Evolutionary conservation across 805 yeast species (phyloP).

Genomic region (Komagataella kurtzmanii): DNA sequence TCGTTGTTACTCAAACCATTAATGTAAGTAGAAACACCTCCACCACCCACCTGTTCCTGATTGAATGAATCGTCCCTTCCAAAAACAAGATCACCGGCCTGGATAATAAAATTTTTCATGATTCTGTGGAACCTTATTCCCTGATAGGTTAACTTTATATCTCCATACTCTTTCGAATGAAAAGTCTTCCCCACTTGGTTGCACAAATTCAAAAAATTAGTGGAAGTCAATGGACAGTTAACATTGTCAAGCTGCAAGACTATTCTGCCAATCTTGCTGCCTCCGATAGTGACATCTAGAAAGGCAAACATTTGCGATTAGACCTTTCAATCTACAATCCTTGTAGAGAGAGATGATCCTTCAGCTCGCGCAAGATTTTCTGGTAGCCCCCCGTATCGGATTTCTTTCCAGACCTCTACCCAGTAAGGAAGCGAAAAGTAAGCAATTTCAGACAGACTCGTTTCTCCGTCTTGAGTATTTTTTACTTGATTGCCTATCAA

Average conservation of each 20-base stretch:
- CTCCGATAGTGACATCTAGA: conserved; percentile 39
- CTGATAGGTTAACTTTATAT: conserved; percentile 20
- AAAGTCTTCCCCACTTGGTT: conserved; percentile 13
- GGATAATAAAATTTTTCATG: conserved; percentile 56
- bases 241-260: conserved; percentile 37
- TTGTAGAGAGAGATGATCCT: background rate
- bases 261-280: conserved; percentile 35
- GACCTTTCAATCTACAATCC: background rate
- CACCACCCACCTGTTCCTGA: conserved; percentile 14
- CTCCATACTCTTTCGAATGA: conserved; percentile 8
- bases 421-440: background rate
- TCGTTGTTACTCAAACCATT: conserved; percentile 2
- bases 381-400: background rate
- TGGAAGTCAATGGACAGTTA: conserved; percentile 42
- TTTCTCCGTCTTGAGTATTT: background rate
- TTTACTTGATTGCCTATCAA: background rate
- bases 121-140: conserved; percentile 45
- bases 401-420: background rate
- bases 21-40: conserved; percentile 30
- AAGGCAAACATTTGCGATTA: conserved; percentile 16
- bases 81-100: conserved; percentile 45
- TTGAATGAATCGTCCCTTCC: conserved; percentile 15
- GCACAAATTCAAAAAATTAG: conserved; percentile 37
- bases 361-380: background rate
- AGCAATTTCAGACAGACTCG: background rate